These are phyloP conservation scores for Castanea mollissima DNA, from an alignment of 306 rosid species.

Conservation along the genomic window DNA sequence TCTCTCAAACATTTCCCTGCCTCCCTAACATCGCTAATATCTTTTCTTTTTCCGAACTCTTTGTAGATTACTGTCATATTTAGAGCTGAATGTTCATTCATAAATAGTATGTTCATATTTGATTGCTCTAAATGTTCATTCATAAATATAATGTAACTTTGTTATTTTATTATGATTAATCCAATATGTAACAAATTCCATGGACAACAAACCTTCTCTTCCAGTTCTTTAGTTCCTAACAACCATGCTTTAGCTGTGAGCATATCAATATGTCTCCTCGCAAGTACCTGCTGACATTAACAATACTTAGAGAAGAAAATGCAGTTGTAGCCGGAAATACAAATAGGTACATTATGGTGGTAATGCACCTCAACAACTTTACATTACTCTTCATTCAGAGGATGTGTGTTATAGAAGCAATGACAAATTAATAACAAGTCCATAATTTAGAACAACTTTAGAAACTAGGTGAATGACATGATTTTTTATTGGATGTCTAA, in stretches of 20 bases:
- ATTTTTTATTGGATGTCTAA: background rate
- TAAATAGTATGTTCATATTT: background rate
- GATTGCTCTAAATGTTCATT: background rate
- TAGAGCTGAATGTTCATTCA: background rate
- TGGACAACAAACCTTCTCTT: slow-evolving; percentile 67
- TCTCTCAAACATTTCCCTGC: background rate
- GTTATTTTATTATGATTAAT: background rate
- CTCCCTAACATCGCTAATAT: background rate
- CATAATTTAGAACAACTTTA: background rate
- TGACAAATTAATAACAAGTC: background rate
- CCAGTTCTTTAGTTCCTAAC: slow-evolving; percentile 59
- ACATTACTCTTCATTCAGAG: background rate
- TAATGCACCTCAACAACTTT: background rate
- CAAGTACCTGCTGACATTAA: slow-evolving; percentile 61
- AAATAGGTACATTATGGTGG: background rate
- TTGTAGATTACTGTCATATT: background rate
- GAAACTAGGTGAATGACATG: background rate
- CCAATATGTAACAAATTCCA: background rate
- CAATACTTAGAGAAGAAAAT: slow-evolving; percentile 18
- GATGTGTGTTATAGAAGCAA: background rate
- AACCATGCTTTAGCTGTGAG: slow-evolving; percentile 82
- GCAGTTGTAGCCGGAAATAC: background rate
- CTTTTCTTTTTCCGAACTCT: background rate
- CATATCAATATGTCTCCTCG: slow-evolving; percentile 74
- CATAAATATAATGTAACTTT: background rate